phyloP scores from a whole-genome alignment of 306 rosid species.

The Rubus parviflorus region DNA sequence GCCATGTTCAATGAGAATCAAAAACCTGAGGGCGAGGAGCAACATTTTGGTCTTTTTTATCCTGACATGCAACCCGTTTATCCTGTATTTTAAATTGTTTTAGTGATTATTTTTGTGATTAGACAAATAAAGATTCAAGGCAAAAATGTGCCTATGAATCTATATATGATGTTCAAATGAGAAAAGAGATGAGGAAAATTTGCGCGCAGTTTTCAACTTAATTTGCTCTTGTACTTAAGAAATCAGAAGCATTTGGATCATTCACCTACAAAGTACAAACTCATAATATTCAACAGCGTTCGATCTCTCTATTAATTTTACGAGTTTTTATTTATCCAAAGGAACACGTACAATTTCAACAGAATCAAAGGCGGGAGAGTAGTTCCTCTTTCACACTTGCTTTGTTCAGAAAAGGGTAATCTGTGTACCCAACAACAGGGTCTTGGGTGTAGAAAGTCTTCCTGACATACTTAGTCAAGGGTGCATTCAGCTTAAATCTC shows the following conservation, averaged over 20 bases:
- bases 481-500: conserved; percentile 64
- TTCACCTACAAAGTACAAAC: neutral
- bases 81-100: conserved; percentile 13
- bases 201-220: neutral
- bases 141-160: neutral
- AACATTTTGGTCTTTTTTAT: conserved; percentile 33
- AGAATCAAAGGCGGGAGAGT: conserved; percentile 54
- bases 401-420: conserved; percentile 61
- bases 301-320: neutral
- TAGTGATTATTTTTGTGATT: neutral
- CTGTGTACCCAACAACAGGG: conserved; percentile 85
- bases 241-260: neutral
- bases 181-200: neutral
- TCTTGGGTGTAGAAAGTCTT: conserved; percentile 81
- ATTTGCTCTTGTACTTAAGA: neutral
- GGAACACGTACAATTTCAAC: neutral
- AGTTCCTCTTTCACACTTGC: conserved; percentile 17
- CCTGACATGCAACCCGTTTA: conserved; percentile 37
- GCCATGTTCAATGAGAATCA: conserved; percentile 43
- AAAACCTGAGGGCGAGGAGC: conserved; percentile 27
- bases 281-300: neutral
- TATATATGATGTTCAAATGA: neutral
- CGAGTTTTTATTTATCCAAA: neutral
- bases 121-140: neutral
- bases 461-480: conserved; percentile 65